phyloP scores from a whole-genome alignment of 768 basidiomycete species.

The Tulasnella sp. region DNA sequence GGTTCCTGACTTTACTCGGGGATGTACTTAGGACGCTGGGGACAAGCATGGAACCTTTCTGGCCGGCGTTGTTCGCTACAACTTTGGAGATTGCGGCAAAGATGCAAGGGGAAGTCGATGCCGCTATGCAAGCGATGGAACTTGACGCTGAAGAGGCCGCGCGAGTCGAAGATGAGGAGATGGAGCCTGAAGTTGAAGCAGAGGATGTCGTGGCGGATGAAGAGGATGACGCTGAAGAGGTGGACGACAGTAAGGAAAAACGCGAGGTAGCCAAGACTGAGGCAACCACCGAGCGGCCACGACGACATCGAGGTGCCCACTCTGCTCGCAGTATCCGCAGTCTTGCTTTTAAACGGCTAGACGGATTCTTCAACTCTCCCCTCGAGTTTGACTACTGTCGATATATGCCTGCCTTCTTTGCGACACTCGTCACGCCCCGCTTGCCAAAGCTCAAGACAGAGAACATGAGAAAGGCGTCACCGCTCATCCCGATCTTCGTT shows the following conservation, averaged over 20 bases:
- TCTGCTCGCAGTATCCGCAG: slow-evolving; percentile 60
- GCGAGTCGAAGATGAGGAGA: slow-evolving; percentile 15
- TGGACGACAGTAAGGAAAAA: slow-evolving; percentile 30
- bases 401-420: slow-evolving; percentile 58
- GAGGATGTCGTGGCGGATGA: background rate
- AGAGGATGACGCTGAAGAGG: slow-evolving; percentile 21
- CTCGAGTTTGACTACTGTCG: slow-evolving; percentile 63
- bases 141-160: slow-evolving; percentile 23
- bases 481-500: slow-evolving; percentile 75
- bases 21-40: slow-evolving; percentile 79
- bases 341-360: slow-evolving; percentile 72
- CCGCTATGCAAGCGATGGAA: slow-evolving; percentile 2
- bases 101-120: slow-evolving; percentile 41
- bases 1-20: slow-evolving; percentile 74
- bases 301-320: slow-evolving; percentile 27
- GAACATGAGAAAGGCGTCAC: slow-evolving; percentile 86
- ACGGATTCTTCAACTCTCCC: slow-evolving; percentile 75
- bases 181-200: background rate
- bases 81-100: slow-evolving; percentile 54
- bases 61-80: slow-evolving; percentile 64
- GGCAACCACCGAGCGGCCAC: slow-evolving; percentile 23
- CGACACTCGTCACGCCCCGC: slow-evolving; percentile 70
- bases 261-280: slow-evolving; percentile 32
- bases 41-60: slow-evolving; percentile 52
- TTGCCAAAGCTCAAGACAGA: slow-evolving; percentile 63